Evolutionary conservation across 805 yeast genomes (phyloP).

Genomic region (Candida parachauliodes): DNA sequence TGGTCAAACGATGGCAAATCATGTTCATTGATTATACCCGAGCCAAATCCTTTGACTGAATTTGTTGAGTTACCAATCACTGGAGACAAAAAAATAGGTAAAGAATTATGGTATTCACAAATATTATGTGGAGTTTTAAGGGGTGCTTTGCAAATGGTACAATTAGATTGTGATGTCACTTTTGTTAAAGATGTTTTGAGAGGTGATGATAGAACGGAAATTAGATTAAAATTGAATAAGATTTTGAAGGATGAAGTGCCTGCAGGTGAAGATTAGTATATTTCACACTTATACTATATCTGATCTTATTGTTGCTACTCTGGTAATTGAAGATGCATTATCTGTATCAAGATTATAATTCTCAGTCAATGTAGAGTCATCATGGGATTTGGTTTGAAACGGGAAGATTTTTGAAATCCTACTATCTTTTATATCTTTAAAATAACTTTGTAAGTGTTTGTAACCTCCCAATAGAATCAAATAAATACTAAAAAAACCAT

Average conservation of each 20-base stretch:
- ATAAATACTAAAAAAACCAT: constrained; percentile 1
- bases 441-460: no score
- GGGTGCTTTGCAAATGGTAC: constrained; percentile 95
- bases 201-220: constrained; percentile 80
- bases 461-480: background rate
- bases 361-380: constrained; percentile 1
- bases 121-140: constrained; percentile 83
- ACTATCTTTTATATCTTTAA: no score
- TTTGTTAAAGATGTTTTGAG: constrained; percentile 78
- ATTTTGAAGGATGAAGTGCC: constrained; percentile 92
- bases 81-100: constrained; percentile 62
- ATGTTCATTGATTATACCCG: constrained; percentile 69
- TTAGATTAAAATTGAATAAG: constrained; percentile 65
- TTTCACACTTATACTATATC: background rate
- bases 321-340: constrained; percentile 1
- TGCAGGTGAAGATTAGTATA: constrained; percentile 78
- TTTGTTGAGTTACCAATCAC: constrained; percentile 82
- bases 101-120: constrained; percentile 90
- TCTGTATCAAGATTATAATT: background rate
- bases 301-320: constrained; percentile 1
- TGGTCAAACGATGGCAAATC: constrained; percentile 76
- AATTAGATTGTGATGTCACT: constrained; percentile 78
- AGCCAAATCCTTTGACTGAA: constrained; percentile 82
- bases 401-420: background rate
- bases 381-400: background rate